These are phyloP conservation scores for Flaveria robusta DNA, from an alignment of 129 eudicot genomes.

Conservation along the genomic window DNA sequence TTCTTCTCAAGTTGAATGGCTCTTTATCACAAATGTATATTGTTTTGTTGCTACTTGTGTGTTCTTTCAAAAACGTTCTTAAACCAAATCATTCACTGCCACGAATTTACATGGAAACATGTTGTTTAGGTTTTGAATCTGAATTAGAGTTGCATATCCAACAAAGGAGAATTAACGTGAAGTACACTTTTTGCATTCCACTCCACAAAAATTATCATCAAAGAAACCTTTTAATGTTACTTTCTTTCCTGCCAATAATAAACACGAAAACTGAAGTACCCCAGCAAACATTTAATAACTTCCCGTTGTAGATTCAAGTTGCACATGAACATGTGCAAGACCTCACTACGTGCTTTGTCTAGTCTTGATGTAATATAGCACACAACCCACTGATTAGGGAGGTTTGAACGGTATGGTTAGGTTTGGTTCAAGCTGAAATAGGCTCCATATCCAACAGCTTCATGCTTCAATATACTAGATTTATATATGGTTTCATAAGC, in stretches of 20 bases:
- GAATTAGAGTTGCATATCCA: neutral
- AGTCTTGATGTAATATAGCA: neutral
- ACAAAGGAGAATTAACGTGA: neutral
- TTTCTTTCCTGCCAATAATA: neutral
- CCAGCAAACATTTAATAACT: neutral
- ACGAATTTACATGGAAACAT: neutral
- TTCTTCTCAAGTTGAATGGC: neutral
- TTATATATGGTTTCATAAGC: neutral
- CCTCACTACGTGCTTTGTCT: neutral
- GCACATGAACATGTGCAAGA: neutral
- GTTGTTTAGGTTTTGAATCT: neutral
- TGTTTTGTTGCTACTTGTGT: neutral
- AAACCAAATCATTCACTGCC: neutral
- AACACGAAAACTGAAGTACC: neutral
- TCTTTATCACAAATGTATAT: neutral
- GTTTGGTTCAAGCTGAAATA: neutral
- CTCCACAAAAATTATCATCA: neutral
- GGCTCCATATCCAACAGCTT: neutral
- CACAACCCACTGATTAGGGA: neutral
- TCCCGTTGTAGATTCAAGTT: neutral
- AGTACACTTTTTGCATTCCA: neutral
- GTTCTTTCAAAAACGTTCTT: conserved; percentile 5
- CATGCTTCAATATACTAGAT: conserved; percentile 1
- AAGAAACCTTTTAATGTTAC: neutral
- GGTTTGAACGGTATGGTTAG: neutral